A percentile compares a stretch with the other conserved stretches of the same genome.
Conservation (phyloP, 2,329 filamentous ascomycete genomes). For the Tetracladium maxilliforme region DNA sequence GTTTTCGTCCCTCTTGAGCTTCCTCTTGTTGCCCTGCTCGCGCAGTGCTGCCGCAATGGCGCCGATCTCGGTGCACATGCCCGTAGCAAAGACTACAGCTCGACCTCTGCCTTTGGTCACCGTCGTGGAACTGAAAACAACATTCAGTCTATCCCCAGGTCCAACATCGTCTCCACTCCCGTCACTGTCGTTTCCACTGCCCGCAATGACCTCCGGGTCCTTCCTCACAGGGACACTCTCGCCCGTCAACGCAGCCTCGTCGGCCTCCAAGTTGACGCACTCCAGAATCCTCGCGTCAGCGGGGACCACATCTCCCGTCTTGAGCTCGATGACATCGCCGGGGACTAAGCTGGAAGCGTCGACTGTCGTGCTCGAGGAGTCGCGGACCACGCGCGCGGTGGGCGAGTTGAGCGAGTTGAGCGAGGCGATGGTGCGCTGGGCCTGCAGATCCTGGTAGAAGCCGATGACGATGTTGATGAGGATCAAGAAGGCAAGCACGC, state of each 20-base stretch:
- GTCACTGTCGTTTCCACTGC: slow-evolving; percentile 28
- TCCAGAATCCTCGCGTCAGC: slow-evolving; percentile 52
- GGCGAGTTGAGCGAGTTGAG: slow-evolving; percentile 27
- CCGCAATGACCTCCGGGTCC: slow-evolving; percentile 38
- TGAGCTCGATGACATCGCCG: slow-evolving; percentile 49
- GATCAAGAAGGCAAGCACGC: slow-evolving; percentile 49
- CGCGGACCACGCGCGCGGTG: slow-evolving; percentile 41
- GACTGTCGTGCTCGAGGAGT: slow-evolving; percentile 32
- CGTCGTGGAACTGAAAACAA: slow-evolving; percentile 58
- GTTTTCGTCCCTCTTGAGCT: slow-evolving; percentile 33
- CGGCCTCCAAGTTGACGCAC: slow-evolving; percentile 60
- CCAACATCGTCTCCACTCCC: too few species aligned
- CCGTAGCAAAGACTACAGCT: slow-evolving; percentile 55
- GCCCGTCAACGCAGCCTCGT: slow-evolving; percentile 61
- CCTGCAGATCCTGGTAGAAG: slow-evolving; percentile 44
- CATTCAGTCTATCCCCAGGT: slow-evolving; percentile 55
- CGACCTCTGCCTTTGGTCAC: slow-evolving; percentile 55
- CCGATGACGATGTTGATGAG: slow-evolving; percentile 53
- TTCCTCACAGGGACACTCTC: slow-evolving; percentile 59
- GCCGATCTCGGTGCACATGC: slow-evolving; percentile 62
- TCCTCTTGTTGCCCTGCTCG: slow-evolving; percentile 40
- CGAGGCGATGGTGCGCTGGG: slow-evolving; percentile 47
- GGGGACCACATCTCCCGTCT: slow-evolving; percentile 53
- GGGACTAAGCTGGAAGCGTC: slow-evolving; percentile 44
- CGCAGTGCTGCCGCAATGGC: slow-evolving; percentile 59